Evolutionary conservation across 495 filamentous ascomycete species (phyloP), one percentile per base, ranked within the genome.

Genomic region (Mytilinidion resinicola): DNA sequence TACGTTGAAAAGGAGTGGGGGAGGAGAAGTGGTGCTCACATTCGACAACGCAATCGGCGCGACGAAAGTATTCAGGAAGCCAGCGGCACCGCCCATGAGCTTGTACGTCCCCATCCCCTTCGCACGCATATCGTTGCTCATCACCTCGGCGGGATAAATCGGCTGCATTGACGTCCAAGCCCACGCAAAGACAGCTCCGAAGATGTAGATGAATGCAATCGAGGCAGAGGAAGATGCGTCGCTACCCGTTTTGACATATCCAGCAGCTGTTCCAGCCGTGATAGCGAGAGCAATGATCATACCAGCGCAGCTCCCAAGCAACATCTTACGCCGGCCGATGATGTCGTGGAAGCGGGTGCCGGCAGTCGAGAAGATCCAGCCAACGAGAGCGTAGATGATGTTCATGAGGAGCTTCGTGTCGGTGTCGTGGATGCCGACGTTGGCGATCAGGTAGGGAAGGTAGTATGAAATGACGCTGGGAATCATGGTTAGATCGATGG

Each of bases 41-140:
- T 60, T 44, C 9, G 52, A 17, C 21, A 64, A 43, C 4, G 56
- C 61, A 30, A 53, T 56, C 43, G 53, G 63, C 10, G 53, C 52
- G 4, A 56, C 53, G 43, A 56, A 62, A 0, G 57, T 66, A 54
- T 55, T 64, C 34, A 60, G 51, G 34, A 54, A 66, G 20, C 56
- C 57, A 9, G 63, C 64, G 41, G 59, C 55, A 20, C 63, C 62
- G 8, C 55, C 51, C 10, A 50, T 51, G 11, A 68, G 35, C 53
- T 62, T 62, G 39, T 62, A 62, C 3, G 59, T 58, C 30, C 58
- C 65, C 48, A 57, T 64, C 21, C 65, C 65, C 34, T 68, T 68
- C 1, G 65, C 65, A 11, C 65, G 48, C 53, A 62, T 66, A 41
- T 56, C 51, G 46, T 63, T 63, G 5, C 41, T 14, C 47, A 68